Conservation (phyloP, 345 rosid species). For the Orychophragmus violaceus region DNA sequence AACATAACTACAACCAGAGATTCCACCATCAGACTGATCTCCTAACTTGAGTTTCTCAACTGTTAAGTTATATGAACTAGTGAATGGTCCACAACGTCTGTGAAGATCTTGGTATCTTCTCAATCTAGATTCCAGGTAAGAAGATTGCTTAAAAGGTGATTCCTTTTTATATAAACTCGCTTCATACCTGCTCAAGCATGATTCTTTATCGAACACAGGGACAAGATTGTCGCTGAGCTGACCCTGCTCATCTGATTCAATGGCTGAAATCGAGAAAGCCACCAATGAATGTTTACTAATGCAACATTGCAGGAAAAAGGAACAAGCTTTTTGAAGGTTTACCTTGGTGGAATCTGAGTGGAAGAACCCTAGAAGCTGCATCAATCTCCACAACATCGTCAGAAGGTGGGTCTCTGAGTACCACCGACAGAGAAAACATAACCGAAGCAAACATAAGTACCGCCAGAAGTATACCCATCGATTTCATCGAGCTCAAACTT, state of each 20-base stretch:
- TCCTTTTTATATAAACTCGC: conserved; percentile 13
- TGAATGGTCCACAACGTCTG: conserved; percentile 25
- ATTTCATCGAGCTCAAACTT: conserved; percentile 29
- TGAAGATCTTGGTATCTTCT: conserved; percentile 29
- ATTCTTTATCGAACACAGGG: conserved; percentile 17
- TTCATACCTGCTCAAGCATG: conserved; percentile 32
- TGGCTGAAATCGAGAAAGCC: not conserved
- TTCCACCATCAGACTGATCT: conserved; percentile 6
- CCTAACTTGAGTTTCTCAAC: conserved; percentile 14
- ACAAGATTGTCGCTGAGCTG: not conserved
- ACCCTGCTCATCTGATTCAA: not conserved
- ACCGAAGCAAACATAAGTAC: conserved; percentile 34
- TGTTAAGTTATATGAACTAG: conserved; percentile 18
- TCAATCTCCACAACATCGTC: conserved; percentile 23
- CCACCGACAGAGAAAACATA: conserved; percentile 40
- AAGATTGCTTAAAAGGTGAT: conserved; percentile 21
- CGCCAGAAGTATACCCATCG: conserved; percentile 33
- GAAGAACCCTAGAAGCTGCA: conserved; percentile 11
- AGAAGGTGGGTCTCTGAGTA: conserved; percentile 43
- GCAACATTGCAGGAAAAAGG: not conserved
- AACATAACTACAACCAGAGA: conserved; percentile 16
- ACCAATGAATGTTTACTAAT: not conserved
- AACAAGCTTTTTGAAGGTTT: not conserved
- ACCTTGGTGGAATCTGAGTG: conserved; percentile 26
- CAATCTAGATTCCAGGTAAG: conserved; percentile 2